Conservation (phyloP, 106 monocot species). For the Alisma plantagoaquatica region DNA sequence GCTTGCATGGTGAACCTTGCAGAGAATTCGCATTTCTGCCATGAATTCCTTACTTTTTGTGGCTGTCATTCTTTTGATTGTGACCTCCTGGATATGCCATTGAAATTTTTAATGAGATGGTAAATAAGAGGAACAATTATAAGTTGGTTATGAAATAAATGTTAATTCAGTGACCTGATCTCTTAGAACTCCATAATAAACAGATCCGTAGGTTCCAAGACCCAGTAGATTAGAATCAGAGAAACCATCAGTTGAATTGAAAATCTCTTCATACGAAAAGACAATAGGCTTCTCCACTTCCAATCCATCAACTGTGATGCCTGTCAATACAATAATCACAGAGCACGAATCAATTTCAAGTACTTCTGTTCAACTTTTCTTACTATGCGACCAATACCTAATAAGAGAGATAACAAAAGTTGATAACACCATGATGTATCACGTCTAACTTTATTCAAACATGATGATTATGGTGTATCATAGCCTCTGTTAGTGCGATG, state of each 20-base stretch:
- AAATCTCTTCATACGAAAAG: constrained; percentile 71
- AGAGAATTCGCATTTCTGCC: constrained; percentile 89
- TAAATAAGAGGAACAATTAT: neutral
- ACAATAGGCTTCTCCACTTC: constrained; percentile 89
- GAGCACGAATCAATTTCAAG: no score
- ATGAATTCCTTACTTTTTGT: constrained; percentile 95
- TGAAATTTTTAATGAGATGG: neutral
- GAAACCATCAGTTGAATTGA: constrained; percentile 65
- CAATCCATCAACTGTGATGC: constrained; percentile 62
- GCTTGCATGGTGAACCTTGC: constrained; percentile 97
- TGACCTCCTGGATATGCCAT: constrained; percentile 58
- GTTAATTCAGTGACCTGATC: constrained; percentile 57
- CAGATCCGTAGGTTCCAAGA: constrained; percentile 93
- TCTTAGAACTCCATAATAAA: constrained; percentile 83
- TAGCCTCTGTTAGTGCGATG: neutral
- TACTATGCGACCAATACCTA: no score
- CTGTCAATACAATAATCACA: constrained; percentile 32
- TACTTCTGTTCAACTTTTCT: no score
- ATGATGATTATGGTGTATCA: neutral
- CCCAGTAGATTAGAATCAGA: constrained; percentile 93
- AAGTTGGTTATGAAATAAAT: neutral
- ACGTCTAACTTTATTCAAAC: neutral
- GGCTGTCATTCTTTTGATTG: constrained; percentile 94
- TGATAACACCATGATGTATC: no score
- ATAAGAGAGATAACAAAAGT: no score